A percentile compares a stretch with the other conserved stretches of the same genome.
Conservation (phyloP, 208 protist species). For the Baffinella frigidus region DNA sequence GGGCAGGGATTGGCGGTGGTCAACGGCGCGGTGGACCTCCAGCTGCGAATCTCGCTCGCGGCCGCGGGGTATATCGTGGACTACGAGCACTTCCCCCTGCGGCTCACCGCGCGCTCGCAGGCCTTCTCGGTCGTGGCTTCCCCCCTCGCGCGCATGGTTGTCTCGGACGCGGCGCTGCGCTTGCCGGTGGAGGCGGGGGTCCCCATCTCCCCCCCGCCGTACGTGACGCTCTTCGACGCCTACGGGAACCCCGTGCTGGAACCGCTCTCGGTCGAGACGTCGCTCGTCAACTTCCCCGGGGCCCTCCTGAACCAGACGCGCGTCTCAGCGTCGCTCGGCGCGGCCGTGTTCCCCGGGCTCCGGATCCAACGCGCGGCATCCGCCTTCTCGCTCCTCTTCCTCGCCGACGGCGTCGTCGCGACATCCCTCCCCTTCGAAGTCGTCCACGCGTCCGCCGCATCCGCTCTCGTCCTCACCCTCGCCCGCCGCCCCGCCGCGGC, state of each 20-base stretch:
- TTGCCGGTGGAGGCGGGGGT: background rate
- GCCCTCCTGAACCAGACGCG: background rate
- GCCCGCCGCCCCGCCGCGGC: background rate
- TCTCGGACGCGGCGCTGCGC: background rate
- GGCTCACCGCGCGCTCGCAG: background rate
- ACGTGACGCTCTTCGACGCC: background rate
- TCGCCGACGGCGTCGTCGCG: background rate
- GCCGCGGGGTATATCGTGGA: background rate
- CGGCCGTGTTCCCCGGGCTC: background rate
- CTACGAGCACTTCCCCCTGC: too few species aligned
- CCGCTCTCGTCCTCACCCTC: background rate
- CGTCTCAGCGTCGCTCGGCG: background rate
- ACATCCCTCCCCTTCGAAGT: constrained; percentile 11
- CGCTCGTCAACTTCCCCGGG: background rate
- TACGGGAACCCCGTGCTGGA: constrained; percentile 21
- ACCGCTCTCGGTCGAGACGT: background rate
- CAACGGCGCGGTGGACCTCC: background rate
- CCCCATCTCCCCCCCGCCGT: background rate
- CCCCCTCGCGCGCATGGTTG: background rate
- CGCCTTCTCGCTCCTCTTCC: background rate
- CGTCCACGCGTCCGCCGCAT: background rate
- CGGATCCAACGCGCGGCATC: background rate
- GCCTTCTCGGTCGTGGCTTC: background rate
- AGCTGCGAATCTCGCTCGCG: background rate
- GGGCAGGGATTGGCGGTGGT: background rate